phyloP scores from a whole-genome alignment of 345 rosid genomes.

The Eucalyptus guilfoylei region DNA sequence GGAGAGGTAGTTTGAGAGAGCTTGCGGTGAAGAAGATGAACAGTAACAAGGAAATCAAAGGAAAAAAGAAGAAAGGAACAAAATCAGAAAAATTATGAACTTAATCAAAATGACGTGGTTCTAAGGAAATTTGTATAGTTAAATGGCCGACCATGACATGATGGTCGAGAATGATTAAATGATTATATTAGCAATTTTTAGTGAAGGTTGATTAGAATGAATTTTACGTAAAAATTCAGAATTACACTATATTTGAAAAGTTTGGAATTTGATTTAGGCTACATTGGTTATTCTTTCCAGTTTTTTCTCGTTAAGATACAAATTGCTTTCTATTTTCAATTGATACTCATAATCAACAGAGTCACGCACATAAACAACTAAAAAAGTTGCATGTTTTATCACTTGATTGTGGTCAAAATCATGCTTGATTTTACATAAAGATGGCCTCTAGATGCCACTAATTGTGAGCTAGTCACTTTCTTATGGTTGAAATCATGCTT shows the following conservation, averaged over 20 bases:
- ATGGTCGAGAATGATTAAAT: fast-evolving
- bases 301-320: fast-evolving
- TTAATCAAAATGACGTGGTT: too few species aligned
- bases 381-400: not conserved
- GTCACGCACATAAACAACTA: not conserved
- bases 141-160: too few species aligned
- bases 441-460: not conserved
- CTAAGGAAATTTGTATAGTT: too few species aligned
- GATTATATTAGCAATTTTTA: too few species aligned
- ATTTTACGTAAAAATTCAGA: too few species aligned
- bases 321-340: not conserved
- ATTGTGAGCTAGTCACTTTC: not conserved
- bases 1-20: not conserved
- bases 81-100: too few species aligned
- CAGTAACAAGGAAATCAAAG: not conserved
- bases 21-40: not conserved
- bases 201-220: fast-evolving
- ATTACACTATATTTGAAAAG: fast-evolving
- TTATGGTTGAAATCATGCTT: not conserved
- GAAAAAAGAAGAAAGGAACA: too few species aligned
- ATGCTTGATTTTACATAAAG: not conserved
- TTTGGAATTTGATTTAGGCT: fast-evolving
- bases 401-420: not conserved
- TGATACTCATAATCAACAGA: not conserved
- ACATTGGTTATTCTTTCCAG: not conserved